A percentile compares a stretch with the other conserved stretches of the same genome.
phyloP scores from a whole-genome alignment of 2,329 filamentous ascomycete species.

The Cryphonectria carpinicola region DNA sequence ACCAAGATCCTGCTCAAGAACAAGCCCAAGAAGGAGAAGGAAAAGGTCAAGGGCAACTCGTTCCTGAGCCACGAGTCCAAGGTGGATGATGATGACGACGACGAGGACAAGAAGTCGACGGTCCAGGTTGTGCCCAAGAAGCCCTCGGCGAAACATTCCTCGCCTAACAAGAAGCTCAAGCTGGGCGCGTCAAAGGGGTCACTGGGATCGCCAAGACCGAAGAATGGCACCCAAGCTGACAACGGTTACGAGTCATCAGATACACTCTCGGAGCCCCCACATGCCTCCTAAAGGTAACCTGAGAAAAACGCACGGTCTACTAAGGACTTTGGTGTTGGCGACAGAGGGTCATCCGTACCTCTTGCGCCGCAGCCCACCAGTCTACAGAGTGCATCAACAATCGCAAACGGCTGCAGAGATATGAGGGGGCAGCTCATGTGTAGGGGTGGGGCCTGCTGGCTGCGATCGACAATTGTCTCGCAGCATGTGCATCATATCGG shows the following conservation, averaged over 20 bases:
- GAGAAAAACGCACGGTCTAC: not conserved
- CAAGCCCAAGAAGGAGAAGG: constrained; percentile 58
- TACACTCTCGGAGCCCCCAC: constrained; percentile 58
- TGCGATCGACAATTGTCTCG: not conserved
- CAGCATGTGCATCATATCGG: not conserved
- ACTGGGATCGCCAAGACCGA: constrained; percentile 53
- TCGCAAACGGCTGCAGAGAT: not conserved
- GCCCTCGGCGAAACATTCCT: constrained; percentile 44
- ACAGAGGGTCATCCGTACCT: not conserved
- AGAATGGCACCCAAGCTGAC: constrained; percentile 54
- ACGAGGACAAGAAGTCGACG: constrained; percentile 42
- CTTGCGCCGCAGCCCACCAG: not conserved
- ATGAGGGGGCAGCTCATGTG: not conserved
- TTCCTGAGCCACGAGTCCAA: constrained; percentile 55
- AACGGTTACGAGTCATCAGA: constrained; percentile 61
- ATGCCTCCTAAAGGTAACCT: constrained; percentile 11
- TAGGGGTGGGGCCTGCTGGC: not conserved
- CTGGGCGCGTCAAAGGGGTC: constrained; percentile 48
- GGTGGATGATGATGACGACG: constrained; percentile 42
- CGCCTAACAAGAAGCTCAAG: constrained; percentile 52
- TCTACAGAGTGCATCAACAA: not conserved
- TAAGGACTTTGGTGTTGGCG: not conserved
- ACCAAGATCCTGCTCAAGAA: constrained; percentile 60
- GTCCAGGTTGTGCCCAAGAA: constrained; percentile 49
- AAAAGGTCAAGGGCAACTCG: constrained; percentile 57